phyloP scores from a whole-genome alignment of 495 filamentous ascomycete species.

The Talaromyces adpressus region DNA sequence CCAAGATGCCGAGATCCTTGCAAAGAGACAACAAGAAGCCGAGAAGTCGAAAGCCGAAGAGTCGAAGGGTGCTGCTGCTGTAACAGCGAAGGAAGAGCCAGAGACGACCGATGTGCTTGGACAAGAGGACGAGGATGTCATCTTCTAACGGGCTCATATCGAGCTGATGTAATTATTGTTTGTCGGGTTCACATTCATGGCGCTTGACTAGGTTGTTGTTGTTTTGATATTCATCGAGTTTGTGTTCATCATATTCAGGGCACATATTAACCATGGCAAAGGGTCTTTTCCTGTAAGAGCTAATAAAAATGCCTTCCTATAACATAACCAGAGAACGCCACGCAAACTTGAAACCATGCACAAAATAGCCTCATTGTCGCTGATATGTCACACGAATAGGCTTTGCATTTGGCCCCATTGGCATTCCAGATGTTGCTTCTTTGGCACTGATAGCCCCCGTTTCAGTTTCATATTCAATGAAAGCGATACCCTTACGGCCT shows the following conservation, averaged over 20 bases:
- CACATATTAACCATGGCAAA: not conserved
- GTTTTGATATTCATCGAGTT: not conserved
- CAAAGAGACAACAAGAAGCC: conserved; percentile 45
- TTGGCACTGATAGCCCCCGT: conserved; percentile 88
- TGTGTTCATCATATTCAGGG: conserved; percentile 2
- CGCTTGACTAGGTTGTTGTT: not conserved
- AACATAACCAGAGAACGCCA: conserved; percentile 2
- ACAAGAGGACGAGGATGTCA: conserved; percentile 87
- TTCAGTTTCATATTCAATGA: conserved; percentile 93
- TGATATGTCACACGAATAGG: conserved; percentile 84
- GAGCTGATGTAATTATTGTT: not conserved
- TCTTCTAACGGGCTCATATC: conserved; percentile 57
- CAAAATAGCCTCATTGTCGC: conserved; percentile 53
- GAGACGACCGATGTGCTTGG: conserved; percentile 64
- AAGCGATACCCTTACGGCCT: conserved; percentile 82
- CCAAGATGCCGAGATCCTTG: conserved; percentile 65
- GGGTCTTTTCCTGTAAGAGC: not conserved
- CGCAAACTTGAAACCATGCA: conserved; percentile 4
- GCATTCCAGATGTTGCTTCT: conserved; percentile 88
- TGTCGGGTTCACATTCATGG: not conserved
- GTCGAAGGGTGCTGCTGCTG: conserved; percentile 15
- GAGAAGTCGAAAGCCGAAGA: conserved; percentile 28
- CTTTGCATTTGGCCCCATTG: conserved; percentile 63
- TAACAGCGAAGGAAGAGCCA: conserved; percentile 30
- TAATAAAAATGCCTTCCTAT: not conserved